Conservation (phyloP, 1,139 yeast genomes). For the Kurtzmaniella quercitrusa region DNA sequence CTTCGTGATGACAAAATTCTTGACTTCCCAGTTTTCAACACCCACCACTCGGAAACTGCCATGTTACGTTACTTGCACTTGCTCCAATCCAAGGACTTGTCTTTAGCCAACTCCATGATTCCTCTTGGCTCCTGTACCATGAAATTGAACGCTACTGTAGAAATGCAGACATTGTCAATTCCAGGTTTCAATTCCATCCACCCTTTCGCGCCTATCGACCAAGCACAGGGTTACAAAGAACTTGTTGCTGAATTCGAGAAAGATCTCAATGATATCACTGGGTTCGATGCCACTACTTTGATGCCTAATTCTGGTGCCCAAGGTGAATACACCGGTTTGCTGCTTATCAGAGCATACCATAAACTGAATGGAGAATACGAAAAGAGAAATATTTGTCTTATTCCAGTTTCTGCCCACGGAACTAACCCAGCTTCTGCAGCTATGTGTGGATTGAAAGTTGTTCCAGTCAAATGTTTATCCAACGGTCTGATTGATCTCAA, state of each 20-base stretch:
- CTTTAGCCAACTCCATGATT: constrained; percentile 94
- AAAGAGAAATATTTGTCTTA: constrained; percentile 80
- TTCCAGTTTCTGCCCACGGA: constrained; percentile 97
- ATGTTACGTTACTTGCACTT: constrained; percentile 86
- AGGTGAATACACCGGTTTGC: constrained; percentile 94
- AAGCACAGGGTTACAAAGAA: constrained; percentile 79
- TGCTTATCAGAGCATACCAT: constrained; percentile 79
- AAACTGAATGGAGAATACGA: constrained; percentile 63
- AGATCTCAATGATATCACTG: constrained; percentile 92
- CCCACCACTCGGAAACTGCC: constrained; percentile 90
- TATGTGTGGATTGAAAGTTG: constrained; percentile 93
- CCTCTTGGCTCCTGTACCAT: constrained; percentile 97
- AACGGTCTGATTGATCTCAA: constrained; percentile 83
- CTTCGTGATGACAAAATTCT: constrained; percentile 63
- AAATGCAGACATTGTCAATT: constrained; percentile 92
- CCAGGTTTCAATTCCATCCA: constrained; percentile 87
- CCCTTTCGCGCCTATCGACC: constrained; percentile 88
- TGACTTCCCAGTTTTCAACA: constrained; percentile 74
- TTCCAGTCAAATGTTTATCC: constrained; percentile 79
- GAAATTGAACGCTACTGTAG: constrained; percentile 94
- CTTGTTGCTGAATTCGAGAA: constrained; percentile 71
- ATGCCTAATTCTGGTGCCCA: constrained; percentile 99
- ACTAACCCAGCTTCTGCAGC: constrained; percentile 98
- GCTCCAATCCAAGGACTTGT: constrained; percentile 83
- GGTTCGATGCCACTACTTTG: constrained; percentile 83